phyloP scores from a whole-genome alignment of 176 grass and related monocot genomes.

The Avena atlantica region DNA sequence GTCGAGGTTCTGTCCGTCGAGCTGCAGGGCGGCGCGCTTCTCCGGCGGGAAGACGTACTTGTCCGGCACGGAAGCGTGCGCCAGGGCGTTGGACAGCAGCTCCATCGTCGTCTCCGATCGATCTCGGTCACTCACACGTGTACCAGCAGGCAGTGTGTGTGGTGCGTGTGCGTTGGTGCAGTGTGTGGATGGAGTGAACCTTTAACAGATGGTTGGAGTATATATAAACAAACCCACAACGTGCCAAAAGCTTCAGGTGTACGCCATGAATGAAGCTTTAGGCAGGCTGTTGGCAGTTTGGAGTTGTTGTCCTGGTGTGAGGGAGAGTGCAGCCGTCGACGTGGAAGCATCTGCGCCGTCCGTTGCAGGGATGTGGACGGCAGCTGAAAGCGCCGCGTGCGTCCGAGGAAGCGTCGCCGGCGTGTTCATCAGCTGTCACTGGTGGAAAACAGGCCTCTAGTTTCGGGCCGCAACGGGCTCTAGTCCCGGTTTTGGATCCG shows the following conservation, averaged over 20 bases:
- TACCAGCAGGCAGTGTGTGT: too few relatives aligned
- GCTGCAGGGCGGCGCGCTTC: background rate
- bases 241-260: background rate
- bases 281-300: background rate
- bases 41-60: constrained; percentile 3
- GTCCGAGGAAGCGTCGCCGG: too few relatives aligned
- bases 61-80: background rate
- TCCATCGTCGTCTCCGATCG: background rate
- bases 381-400: too few relatives aligned
- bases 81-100: background rate
- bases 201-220: too few relatives aligned
- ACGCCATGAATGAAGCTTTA: background rate
- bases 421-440: too few relatives aligned
- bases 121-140: background rate
- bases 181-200: background rate
- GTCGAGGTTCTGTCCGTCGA: background rate
- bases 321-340: too few relatives aligned
- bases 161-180: background rate
- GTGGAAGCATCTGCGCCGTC: too few relatives aligned
- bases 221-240: background rate
- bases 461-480: too few relatives aligned
- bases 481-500: too few relatives aligned
- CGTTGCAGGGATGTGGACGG: too few relatives aligned
- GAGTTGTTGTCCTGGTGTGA: too few relatives aligned
- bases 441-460: too few relatives aligned